Base-by-base conservation (phyloP, 352 stramenopile genomes). In the Globisporangium carolinianum region DNA sequence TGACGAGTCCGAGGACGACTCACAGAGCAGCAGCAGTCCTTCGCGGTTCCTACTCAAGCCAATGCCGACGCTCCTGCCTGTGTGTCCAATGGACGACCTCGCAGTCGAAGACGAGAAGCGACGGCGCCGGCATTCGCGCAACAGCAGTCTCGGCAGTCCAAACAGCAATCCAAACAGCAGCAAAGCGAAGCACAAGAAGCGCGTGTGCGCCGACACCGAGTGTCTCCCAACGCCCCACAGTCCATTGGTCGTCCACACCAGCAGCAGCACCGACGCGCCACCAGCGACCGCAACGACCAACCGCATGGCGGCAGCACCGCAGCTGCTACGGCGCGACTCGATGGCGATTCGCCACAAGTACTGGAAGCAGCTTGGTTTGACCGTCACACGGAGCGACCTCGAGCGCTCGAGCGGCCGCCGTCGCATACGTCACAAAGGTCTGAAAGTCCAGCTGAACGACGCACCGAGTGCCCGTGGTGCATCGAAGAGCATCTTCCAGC, bases 311-410 rank as follows among this genome's bases (percentile, higher is more conserved):
- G 6, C 43, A 3, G 17, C 41, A 8, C 18, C 55, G 15, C 51
- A 55, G 42, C 65, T 76, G 49, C 67, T 89, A 37, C 82, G 83
- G 47, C 86, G 86, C 56, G 86, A 95, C 65, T 88, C 78, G 18
- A 87, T 87, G 61, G 80, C 82, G 4, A 91, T 95, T 53, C 81
- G 86, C 45, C 78, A 88, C 62, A 78, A 93, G 62, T 95, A 95
- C 62, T 91, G 79, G 86, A 94, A 73, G 56, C 83, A 95, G 59
- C 63, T 95, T 9, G 86, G 86, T 37, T 79, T 95, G 42, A 91
- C 73, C 69, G 51, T 89, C 32, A 89, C 83, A 9, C 80, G 79
- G n/a, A 82, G 76, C 35, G 83, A 95, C 57, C 60, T 95, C 32
- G 83, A 93, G 63, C 86, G 87, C 53, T 86, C 79, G 41, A 91